phyloP scores from a whole-genome alignment of 768 basidiomycete genomes.

The Panellus pusillus region DNA sequence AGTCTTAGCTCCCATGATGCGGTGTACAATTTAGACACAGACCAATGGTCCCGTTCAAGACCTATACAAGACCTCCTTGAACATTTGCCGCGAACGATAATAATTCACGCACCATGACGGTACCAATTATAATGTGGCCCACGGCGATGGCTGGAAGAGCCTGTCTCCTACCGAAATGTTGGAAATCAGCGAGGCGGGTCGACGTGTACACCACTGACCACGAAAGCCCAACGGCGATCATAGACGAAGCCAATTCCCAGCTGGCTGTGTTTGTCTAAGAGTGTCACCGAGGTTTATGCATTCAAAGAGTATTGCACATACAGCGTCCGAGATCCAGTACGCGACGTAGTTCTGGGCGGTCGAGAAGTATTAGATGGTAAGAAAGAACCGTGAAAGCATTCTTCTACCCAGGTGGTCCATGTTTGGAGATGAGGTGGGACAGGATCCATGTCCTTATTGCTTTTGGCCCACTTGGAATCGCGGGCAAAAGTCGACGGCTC shows the following conservation, averaged over 20 bases:
- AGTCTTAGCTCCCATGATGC: too few relatives aligned
- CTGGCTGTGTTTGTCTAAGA: constrained; percentile 28
- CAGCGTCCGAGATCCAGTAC: constrained; percentile 60
- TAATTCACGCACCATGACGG: constrained; percentile 21
- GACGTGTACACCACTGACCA: constrained; percentile 43
- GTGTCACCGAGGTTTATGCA: neutral
- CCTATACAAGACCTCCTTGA: constrained; percentile 46
- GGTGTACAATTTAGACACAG: too few relatives aligned
- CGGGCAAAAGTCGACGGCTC: constrained; percentile 58
- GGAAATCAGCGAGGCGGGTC: neutral
- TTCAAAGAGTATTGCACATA: constrained; percentile 22
- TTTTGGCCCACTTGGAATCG: constrained; percentile 48
- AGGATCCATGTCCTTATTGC: constrained; percentile 78
- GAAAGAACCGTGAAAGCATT: neutral
- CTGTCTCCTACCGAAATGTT: constrained; percentile 48
- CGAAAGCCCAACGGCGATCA: constrained; percentile 73
- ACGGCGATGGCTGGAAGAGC: constrained; percentile 69
- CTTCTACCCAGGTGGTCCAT: constrained; percentile 54
- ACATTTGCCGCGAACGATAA: neutral
- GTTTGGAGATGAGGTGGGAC: constrained; percentile 60
- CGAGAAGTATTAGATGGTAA: too few relatives aligned
- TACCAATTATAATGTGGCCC: constrained; percentile 70
- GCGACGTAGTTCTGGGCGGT: constrained; percentile 49
- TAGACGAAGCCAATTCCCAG: constrained; percentile 71
- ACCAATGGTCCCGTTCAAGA: constrained; percentile 77